phyloP scores from a whole-genome alignment of 129 eudicot species.

The Lonicera japonica region DNA sequence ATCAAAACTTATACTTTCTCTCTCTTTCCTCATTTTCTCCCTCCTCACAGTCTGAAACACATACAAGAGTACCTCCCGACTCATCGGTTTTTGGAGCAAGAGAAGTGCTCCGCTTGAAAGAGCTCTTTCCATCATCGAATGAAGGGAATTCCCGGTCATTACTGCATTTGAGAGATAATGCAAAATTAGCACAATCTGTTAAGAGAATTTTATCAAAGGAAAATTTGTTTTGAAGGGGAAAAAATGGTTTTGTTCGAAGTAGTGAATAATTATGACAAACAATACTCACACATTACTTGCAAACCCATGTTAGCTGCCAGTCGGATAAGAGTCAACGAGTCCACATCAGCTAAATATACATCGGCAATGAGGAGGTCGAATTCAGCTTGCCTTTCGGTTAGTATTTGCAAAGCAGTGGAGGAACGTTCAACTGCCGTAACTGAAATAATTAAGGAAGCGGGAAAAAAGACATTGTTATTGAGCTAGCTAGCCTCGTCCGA shows the following conservation, averaged over 20 bases:
- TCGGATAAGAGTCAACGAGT: conserved; percentile 1
- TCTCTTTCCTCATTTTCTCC: conserved; percentile 6
- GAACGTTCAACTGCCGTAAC: conserved; percentile 14
- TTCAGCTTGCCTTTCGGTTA: neutral
- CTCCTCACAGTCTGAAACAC: conserved; percentile 25
- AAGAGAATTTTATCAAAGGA: neutral
- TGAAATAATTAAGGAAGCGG: conserved; percentile 1
- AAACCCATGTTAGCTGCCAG: conserved; percentile 8
- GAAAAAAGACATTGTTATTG: neutral
- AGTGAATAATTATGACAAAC: neutral
- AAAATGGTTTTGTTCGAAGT: neutral
- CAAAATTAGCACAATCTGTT: neutral
- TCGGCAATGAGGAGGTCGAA: conserved; percentile 15
- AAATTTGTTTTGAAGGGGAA: neutral
- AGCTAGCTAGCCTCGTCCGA: no score
- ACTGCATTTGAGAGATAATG: conserved; percentile 3
- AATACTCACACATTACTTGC: conserved; percentile 17
- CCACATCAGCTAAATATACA: conserved; percentile 5
- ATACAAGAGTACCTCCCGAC: conserved; percentile 4
- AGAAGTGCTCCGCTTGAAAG: conserved; percentile 20
- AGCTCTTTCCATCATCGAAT: conserved; percentile 13
- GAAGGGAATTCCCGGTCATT: conserved; percentile 12
- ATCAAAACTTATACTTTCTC: neutral
- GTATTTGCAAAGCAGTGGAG: conserved; percentile 11
- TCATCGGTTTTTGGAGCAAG: conserved; percentile 14